These are phyloP conservation scores for Lactifluus echinatus DNA, from an alignment of 768 basidiomycete genomes.

Conservation along the genomic window DNA sequence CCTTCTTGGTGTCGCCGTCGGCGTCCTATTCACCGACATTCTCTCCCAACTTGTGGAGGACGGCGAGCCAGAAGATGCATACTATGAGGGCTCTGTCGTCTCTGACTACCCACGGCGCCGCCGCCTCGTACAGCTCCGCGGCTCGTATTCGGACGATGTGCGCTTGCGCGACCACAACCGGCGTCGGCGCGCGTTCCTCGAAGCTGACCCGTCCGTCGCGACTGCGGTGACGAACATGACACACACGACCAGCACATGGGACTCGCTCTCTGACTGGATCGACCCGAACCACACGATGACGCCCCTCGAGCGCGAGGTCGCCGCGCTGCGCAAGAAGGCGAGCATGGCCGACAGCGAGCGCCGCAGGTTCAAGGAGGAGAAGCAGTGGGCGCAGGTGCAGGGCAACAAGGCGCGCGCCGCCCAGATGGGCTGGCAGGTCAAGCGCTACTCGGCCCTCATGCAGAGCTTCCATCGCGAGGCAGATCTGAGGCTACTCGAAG, in stretches of 20 bases:
- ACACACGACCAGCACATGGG: conserved; percentile 49
- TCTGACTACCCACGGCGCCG: conserved; percentile 18
- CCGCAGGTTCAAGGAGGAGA: conserved; percentile 75
- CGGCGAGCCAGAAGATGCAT: conserved; percentile 29
- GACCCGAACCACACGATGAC: conserved; percentile 51
- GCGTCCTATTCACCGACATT: conserved; percentile 63
- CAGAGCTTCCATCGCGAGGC: conserved; percentile 76
- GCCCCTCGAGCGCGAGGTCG: conserved; percentile 66
- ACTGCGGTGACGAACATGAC: conserved; percentile 28
- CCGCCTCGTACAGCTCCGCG: conserved; percentile 18
- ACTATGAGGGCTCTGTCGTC: conserved; percentile 16
- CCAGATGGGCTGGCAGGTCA: conserved; percentile 80
- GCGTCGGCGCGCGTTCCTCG: conserved; percentile 23
- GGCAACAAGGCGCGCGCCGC: conserved; percentile 66
- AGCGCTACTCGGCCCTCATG: conserved; percentile 70
- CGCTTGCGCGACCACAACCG: conserved; percentile 15
- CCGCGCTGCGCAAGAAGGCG: conserved; percentile 64
- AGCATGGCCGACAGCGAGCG: conserved; percentile 78
- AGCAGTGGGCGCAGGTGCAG: conserved; percentile 77
- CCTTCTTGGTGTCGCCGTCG: conserved; percentile 58
- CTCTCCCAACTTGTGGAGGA: conserved; percentile 57
- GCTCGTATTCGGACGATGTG: neutral
- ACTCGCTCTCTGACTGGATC: conserved; percentile 58
- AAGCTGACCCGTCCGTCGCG: conserved; percentile 23
- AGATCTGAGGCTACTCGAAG: conserved; percentile 56